Evolutionary conservation across 2,329 filamentous ascomycete genomes (phyloP).

Genomic region (Fusarium napiforme): DNA sequence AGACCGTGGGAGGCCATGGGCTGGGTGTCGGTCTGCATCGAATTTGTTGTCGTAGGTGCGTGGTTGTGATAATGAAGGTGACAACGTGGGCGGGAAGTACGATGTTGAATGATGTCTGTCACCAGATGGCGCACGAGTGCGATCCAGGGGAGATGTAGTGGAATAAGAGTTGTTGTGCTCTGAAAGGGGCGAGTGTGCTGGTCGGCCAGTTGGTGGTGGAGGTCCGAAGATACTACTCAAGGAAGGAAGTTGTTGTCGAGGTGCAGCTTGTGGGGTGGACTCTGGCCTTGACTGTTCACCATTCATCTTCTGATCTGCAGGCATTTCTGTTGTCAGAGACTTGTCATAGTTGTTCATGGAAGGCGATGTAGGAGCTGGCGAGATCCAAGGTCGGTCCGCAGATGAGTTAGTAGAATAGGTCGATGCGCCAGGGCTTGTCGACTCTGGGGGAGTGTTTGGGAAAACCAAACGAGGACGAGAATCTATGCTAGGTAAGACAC

Average conservation of each 20-base stretch:
- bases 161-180: slow-evolving; percentile 58
- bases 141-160: slow-evolving; percentile 60
- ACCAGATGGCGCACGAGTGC: slow-evolving; percentile 54
- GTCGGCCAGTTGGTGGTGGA: slow-evolving; percentile 55
- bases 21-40: slow-evolving; percentile 54
- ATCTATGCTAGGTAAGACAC: slow-evolving; percentile 63
- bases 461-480: slow-evolving; percentile 61
- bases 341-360: slow-evolving; percentile 70
- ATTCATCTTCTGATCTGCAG: slow-evolving; percentile 52
- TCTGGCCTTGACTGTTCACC: slow-evolving; percentile 52
- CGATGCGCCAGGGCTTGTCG: slow-evolving; percentile 63
- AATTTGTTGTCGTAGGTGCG: slow-evolving; percentile 59
- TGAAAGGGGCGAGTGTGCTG: slow-evolving; percentile 58
- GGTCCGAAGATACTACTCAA: slow-evolving; percentile 68
- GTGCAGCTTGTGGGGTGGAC: slow-evolving; percentile 42
- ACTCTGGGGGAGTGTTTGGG: slow-evolving; percentile 65
- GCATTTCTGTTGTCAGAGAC: slow-evolving; percentile 56
- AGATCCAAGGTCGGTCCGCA: slow-evolving; percentile 59
- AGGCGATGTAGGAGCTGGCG: slow-evolving; percentile 56
- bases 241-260: slow-evolving; percentile 64
- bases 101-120: slow-evolving; percentile 56
- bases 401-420: slow-evolving; percentile 58
- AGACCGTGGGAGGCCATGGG: slow-evolving; percentile 46
- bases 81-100: slow-evolving; percentile 58
- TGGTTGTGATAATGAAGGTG: slow-evolving; percentile 55